Percentiles rank a stretch among this genome's conserved stretches.
phyloP scores from a whole-genome alignment of 1,139 yeast species.

The Magnusiomyces suaveolens region DNA sequence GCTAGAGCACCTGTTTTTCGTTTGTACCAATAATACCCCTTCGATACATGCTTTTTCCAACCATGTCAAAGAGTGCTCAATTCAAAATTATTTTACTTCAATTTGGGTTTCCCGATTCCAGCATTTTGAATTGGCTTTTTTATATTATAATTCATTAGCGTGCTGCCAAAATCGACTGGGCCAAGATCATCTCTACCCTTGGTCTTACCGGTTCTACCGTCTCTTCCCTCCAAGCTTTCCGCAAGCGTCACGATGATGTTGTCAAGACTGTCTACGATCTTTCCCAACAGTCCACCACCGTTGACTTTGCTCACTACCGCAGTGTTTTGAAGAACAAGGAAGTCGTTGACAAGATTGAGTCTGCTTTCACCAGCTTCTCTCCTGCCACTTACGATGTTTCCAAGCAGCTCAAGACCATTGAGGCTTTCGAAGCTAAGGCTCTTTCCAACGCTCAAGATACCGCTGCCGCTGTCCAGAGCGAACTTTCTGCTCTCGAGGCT shows the following conservation, averaged over 20 bases:
- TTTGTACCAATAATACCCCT: too few species aligned
- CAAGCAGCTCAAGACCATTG: constrained; percentile 85
- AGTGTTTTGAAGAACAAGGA: constrained; percentile 69
- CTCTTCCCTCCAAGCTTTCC: constrained; percentile 76
- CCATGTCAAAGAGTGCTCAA: too few species aligned
- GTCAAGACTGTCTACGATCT: constrained; percentile 67
- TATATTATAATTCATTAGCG: constrained; percentile 13
- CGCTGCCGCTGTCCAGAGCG: constrained; percentile 78
- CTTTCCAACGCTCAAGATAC: constrained; percentile 91
- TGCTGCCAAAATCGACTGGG: constrained; percentile 89
- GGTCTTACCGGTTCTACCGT: constrained; percentile 94
- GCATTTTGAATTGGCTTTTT: too few species aligned
- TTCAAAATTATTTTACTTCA: too few species aligned
- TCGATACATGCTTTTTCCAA: too few species aligned
- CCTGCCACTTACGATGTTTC: constrained; percentile 80
- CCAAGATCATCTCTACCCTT: constrained; percentile 75
- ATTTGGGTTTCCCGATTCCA: too few species aligned
- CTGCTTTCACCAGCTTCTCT: constrained; percentile 62
- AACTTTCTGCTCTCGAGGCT: constrained; percentile 73
- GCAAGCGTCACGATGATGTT: constrained; percentile 98
- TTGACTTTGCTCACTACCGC: constrained; percentile 78
- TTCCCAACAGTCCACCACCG: constrained; percentile 59
- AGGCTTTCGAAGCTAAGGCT: constrained; percentile 91
- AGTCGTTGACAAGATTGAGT: constrained; percentile 73
- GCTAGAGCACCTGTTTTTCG: too few species aligned